Evolutionary conservation across 139 green algal genomes (phyloP), one percentile per base, ranked within the genome.

Genomic region (Zygnema cylindricum): DNA sequence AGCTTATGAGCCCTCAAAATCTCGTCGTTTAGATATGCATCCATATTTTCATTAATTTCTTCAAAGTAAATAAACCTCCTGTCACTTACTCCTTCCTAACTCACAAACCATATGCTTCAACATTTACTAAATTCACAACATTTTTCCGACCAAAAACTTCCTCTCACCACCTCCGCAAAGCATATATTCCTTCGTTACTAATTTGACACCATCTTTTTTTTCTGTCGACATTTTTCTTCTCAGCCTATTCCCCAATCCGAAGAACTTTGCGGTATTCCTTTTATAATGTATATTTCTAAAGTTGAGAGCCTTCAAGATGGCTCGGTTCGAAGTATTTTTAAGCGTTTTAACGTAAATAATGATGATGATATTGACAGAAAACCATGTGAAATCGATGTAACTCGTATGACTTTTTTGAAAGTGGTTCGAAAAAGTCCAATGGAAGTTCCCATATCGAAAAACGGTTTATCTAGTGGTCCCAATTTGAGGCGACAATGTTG

Each of bases 401-500:
- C 36, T 7, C 3, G 71, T 25, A 3, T 79, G 3, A 3, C 3
- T 11, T 79, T 16, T 79, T 25, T 79, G 11, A 43, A 11, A 79
- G 71, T 79, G 11, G 21, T 79, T 16, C 36, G 71, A 3, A 23
- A 3, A 23, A 7, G 21, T 11, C 71, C 71, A 11, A 41, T 79
- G 36, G 7, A 11, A 16, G 36, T 54, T 3, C 7, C 3, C 3
- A 41, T 41, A 23, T 11, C 36, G 36, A 16, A 79, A 16, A 43
- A 43, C 36, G 71, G 71, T 23, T 11, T 41, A 16, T 79, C 36
- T 43, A 11, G 7, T 11, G 71, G 71, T 3, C 71, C 71, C 71
- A 79, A 79, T 43, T n/a, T 79, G 38, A 43, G 38, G 71, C 36
- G 38, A 3, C 71, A 79, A 16, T 79, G 71, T 16, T 79, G 71